These are phyloP conservation scores for Pleurotus djamor DNA, from an alignment of 768 basidiomycete genomes.

Conservation along the genomic window DNA sequence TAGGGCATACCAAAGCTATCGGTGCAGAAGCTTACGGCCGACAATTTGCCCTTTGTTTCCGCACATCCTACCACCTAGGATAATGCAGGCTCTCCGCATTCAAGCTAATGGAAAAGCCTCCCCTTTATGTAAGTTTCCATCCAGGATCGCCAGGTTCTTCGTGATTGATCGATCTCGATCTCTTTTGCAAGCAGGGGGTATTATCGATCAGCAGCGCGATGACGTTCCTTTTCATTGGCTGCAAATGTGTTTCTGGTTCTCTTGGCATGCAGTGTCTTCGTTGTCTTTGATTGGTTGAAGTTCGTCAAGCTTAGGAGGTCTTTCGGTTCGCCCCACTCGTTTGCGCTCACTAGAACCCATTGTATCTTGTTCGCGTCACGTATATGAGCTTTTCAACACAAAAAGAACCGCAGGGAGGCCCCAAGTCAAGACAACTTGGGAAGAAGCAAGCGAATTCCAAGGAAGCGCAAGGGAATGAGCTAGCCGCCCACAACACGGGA, in stretches of 20 bases:
- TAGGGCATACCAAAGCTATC: no score
- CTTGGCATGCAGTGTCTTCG: background rate
- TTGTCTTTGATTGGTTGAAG: background rate
- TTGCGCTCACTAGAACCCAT: background rate
- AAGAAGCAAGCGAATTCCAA: no score
- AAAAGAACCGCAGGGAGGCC: no score
- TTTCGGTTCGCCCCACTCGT: constrained; percentile 5
- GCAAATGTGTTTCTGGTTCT: background rate
- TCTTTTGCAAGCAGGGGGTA: background rate
- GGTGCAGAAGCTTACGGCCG: no score
- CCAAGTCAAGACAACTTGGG: no score
- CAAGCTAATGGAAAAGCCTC: background rate
- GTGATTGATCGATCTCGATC: background rate
- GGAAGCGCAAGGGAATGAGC: no score
- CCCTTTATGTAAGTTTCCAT: background rate
- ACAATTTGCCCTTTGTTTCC: no score
- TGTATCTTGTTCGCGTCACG: background rate
- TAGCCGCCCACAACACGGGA: no score
- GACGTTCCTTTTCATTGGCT: background rate
- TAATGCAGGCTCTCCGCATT: background rate
- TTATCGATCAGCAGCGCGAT: no score
- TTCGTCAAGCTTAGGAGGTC: background rate
- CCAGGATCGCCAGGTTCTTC: background rate
- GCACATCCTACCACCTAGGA: no score
- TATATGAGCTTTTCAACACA: background rate